Percentiles rank a stretch among this genome's conserved stretches.
These are phyloP conservation scores for Boletellus emodensis DNA, from an alignment of 768 basidiomycete species.

Conservation along the genomic window DNA sequence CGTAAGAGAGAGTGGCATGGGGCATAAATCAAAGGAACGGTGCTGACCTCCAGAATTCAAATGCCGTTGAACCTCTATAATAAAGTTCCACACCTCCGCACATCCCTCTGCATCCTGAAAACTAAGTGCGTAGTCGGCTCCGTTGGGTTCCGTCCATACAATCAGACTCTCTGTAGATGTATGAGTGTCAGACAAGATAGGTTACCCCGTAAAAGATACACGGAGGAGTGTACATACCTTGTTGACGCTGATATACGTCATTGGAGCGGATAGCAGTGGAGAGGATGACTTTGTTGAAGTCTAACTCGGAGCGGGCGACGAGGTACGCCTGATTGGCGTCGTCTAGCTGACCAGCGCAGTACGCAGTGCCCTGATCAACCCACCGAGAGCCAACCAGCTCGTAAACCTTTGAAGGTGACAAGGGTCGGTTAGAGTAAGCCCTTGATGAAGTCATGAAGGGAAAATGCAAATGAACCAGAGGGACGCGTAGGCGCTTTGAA, in stretches of 20 bases:
- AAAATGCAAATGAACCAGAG: conserved; percentile 18
- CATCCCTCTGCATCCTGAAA: conserved; percentile 97
- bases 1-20: conserved; percentile 4
- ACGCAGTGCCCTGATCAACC: conserved; percentile 96
- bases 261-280: conserved; percentile 76
- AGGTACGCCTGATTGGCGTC: conserved; percentile 74
- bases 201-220: background rate
- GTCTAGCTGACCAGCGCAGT: conserved; percentile 87
- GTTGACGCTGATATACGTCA: conserved; percentile 84
- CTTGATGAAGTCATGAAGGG: conserved; percentile 32
- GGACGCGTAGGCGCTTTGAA: conserved; percentile 15
- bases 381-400: conserved; percentile 87
- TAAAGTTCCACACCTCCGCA: conserved; percentile 96
- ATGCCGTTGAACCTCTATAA: conserved; percentile 85
- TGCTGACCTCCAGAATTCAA: conserved; percentile 61
- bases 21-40: conserved; percentile 16
- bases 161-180: conserved; percentile 80
- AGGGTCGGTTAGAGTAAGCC: conserved; percentile 28
- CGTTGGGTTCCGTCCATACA: conserved; percentile 97
- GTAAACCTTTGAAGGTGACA: conserved; percentile 67
- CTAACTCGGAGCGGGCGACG: conserved; percentile 77
- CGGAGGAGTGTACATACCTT: conserved; percentile 50
- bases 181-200: conserved; percentile 11
- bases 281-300: conserved; percentile 68
- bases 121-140: conserved; percentile 92